These are phyloP conservation scores for Acer saccharum DNA, from an alignment of 345 rosid genomes.

Conservation along the genomic window DNA sequence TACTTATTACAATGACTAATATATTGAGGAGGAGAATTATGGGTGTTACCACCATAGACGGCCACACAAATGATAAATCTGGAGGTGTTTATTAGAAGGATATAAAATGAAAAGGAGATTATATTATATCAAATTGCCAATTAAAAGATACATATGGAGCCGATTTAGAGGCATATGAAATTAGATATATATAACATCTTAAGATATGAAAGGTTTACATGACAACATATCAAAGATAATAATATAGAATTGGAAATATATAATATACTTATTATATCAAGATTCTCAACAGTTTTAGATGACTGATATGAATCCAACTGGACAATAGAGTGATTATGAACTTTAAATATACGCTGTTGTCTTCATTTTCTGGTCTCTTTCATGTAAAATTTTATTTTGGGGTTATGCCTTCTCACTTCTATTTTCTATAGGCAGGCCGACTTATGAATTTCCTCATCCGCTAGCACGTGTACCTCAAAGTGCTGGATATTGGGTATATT, in stretches of 20 bases:
- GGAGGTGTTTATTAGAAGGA: not conserved
- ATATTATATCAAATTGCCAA: not conserved
- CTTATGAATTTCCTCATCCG: slow-evolving; percentile 95
- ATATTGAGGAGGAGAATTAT: not conserved
- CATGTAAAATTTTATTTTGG: slow-evolving; percentile 10
- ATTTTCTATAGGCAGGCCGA: slow-evolving; percentile 90
- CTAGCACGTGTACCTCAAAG: slow-evolving; percentile 94
- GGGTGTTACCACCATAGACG: not conserved
- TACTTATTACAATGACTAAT: no score
- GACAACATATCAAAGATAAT: not conserved
- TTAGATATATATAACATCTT: not conserved
- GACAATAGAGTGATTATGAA: not conserved
- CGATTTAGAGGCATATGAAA: not conserved
- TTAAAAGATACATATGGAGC: not conserved
- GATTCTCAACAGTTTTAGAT: not conserved
- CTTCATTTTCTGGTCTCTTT: slow-evolving; percentile 1
- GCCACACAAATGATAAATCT: not conserved
- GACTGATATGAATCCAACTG: not conserved
- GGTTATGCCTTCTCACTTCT: slow-evolving; percentile 52
- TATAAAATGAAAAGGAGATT: not conserved
- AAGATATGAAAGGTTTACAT: not conserved
- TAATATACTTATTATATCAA: not conserved
- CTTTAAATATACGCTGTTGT: not conserved
- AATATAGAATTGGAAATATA: not conserved
- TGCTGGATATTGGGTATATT: slow-evolving; percentile 95